phyloP scores from a whole-genome alignment of 768 basidiomycete species.

The Leccinum uliginosum region DNA sequence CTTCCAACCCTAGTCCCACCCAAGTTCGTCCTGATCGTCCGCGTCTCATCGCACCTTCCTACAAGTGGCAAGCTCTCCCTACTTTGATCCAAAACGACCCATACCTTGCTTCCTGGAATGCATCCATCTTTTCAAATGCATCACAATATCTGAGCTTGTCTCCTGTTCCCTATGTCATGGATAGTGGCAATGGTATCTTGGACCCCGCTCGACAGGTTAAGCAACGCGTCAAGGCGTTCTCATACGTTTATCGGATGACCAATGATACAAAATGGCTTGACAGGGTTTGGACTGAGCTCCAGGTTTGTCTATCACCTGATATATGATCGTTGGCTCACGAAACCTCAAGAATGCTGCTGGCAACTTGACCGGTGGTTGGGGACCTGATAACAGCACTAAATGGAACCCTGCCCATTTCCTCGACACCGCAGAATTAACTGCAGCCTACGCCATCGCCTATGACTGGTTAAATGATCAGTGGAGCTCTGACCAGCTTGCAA shows the following conservation, averaged over 20 bases:
- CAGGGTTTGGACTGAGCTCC: constrained; percentile 76
- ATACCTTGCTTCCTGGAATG: constrained; percentile 87
- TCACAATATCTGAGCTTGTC: constrained; percentile 58
- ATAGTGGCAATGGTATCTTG: constrained; percentile 87
- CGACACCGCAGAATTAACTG: constrained; percentile 84
- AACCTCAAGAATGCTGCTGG: constrained; percentile 60
- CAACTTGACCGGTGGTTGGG: constrained; percentile 62
- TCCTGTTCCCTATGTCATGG: constrained; percentile 68
- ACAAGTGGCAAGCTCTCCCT: constrained; percentile 87
- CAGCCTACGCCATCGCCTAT: constrained; percentile 89
- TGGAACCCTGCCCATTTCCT: constrained; percentile 95
- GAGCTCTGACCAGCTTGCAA: constrained; percentile 64
- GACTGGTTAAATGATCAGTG: constrained; percentile 93
- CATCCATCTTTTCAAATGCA: constrained; percentile 86
- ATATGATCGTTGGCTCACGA: neutral
- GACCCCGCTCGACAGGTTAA: constrained; percentile 90
- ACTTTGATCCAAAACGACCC: constrained; percentile 74
- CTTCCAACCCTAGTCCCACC: constrained; percentile 57
- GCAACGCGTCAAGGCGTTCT: constrained; percentile 86
- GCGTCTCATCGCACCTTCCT: constrained; percentile 83
- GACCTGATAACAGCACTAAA: constrained; percentile 51
- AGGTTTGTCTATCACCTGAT: constrained; percentile 45
- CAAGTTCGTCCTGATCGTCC: constrained; percentile 75
- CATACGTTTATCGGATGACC: constrained; percentile 86
- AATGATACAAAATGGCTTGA: constrained; percentile 92